Evolutionary conservation across 345 rosid genomes (phyloP).

Genomic region (Microcos paniculata): DNA sequence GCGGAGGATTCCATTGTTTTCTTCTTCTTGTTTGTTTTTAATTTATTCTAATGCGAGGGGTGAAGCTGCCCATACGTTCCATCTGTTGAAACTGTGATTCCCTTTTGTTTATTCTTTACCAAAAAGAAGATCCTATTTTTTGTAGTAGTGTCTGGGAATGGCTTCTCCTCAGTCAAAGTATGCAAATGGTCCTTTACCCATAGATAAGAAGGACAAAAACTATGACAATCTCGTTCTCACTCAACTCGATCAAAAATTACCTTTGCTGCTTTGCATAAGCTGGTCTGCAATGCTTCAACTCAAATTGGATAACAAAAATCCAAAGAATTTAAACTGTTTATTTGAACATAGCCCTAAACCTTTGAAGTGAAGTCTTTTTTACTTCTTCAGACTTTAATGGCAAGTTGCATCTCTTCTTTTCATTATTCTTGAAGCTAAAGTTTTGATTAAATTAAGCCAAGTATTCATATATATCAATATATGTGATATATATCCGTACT

Average conservation of each 20-base stretch:
- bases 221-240: background rate
- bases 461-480: too few species aligned
- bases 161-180: background rate
- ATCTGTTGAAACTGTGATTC: background rate
- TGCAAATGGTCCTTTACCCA: background rate
- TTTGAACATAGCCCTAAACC: too few species aligned
- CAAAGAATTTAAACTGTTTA: background rate
- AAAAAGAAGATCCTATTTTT: background rate
- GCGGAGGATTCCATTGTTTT: background rate
- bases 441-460: background rate
- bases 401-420: background rate
- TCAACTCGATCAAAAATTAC: background rate
- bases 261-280: too few species aligned
- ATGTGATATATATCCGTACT: background rate
- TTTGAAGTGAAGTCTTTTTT: background rate
- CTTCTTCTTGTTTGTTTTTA: background rate
- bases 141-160: background rate
- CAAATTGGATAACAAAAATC: background rate
- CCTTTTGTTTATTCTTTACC: background rate
- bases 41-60: background rate
- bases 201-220: too few species aligned
- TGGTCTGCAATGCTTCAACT: too few species aligned
- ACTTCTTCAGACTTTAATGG: background rate
- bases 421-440: background rate
- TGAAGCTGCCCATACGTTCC: slow-evolving; percentile 6